A percentile compares a stretch with the other conserved stretches of the same genome.
Evolutionary conservation across 768 basidiomycete species (phyloP).

Genomic region (Peribolospora kevripleyi): DNA sequence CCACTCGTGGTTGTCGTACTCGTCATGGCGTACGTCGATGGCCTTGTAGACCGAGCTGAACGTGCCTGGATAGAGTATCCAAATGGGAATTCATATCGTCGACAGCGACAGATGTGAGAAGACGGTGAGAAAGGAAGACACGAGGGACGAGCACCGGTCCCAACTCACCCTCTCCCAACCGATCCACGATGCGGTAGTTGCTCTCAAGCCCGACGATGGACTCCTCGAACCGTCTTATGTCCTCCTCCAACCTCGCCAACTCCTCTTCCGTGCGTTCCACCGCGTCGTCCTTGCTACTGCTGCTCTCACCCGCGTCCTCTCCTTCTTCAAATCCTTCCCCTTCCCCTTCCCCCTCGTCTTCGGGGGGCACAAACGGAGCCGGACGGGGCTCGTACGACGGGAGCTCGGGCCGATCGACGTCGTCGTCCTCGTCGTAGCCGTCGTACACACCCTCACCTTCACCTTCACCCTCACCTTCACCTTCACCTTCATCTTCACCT

Average conservation of each 20-base stretch:
- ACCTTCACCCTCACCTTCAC: no score
- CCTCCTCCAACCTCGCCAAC: slow-evolving; percentile 15
- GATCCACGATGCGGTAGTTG: slow-evolving; percentile 60
- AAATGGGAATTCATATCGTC: background rate
- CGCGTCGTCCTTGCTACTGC: no score
- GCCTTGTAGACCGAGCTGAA: slow-evolving; percentile 99
- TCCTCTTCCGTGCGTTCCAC: no score
- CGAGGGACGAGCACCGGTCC: background rate
- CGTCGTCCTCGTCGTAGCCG: no score
- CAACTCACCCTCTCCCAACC: slow-evolving; percentile 48
- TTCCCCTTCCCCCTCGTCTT: no score
- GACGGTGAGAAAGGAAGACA: background rate
- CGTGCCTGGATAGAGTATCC: slow-evolving; percentile 32
- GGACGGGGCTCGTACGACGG: no score
- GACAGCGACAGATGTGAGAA: background rate
- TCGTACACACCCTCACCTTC: no score
- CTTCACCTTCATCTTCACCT: no score
- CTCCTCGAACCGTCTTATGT: slow-evolving; percentile 46
- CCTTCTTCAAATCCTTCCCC: no score
- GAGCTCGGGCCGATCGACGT: no score
- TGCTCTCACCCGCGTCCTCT: no score
- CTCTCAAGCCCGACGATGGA: slow-evolving; percentile 39
- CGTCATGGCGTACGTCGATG: slow-evolving; percentile 46
- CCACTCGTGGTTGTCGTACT: slow-evolving; percentile 31
- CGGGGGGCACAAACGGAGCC: no score